Percentiles rank a stretch among this genome's conserved stretches.
Evolutionary conservation across 345 rosid species (phyloP).

Genomic region (Eucalyptus curtisii): DNA sequence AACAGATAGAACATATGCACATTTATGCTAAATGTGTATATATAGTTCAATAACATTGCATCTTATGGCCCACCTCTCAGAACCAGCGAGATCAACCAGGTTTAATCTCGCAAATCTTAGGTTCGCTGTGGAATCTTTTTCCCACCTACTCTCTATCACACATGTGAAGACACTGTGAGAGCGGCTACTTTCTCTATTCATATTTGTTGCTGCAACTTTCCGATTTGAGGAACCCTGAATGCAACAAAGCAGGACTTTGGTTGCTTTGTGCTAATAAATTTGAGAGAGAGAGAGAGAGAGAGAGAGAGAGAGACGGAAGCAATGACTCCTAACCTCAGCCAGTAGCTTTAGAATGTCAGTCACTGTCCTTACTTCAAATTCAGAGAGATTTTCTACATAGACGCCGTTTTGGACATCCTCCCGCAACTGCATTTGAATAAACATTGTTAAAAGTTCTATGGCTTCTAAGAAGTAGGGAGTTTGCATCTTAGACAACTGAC

Average conservation of each 20-base stretch:
- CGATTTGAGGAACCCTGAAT: slow-evolving; percentile 77
- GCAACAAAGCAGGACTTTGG: background rate
- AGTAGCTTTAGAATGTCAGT: slow-evolving; percentile 72
- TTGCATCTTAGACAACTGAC: background rate
- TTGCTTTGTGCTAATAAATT: background rate
- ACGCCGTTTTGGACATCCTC: slow-evolving; percentile 83
- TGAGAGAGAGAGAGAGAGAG: too few species aligned
- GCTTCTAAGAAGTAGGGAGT: background rate
- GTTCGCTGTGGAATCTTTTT: slow-evolving; percentile 78
- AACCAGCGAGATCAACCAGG: slow-evolving; percentile 93
- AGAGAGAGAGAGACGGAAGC: background rate
- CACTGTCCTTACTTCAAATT: slow-evolving; percentile 75
- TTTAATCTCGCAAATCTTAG: slow-evolving; percentile 86
- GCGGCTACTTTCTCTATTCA: slow-evolving; percentile 96
- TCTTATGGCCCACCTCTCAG: slow-evolving; percentile 53
- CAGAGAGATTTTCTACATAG: slow-evolving; percentile 89
- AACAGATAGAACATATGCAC: background rate
- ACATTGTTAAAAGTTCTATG: background rate
- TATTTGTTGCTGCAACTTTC: slow-evolving; percentile 89
- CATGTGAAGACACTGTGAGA: slow-evolving; percentile 95
- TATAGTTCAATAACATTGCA: background rate
- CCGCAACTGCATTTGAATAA: slow-evolving; percentile 41
- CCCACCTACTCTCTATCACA: slow-evolving; percentile 91
- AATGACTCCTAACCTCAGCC: slow-evolving; percentile 43
- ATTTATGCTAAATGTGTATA: background rate